Evolutionary conservation across 768 basidiomycete genomes (phyloP), one percentile per base, ranked within the genome.

Genomic region (Boletellus emodensis): DNA sequence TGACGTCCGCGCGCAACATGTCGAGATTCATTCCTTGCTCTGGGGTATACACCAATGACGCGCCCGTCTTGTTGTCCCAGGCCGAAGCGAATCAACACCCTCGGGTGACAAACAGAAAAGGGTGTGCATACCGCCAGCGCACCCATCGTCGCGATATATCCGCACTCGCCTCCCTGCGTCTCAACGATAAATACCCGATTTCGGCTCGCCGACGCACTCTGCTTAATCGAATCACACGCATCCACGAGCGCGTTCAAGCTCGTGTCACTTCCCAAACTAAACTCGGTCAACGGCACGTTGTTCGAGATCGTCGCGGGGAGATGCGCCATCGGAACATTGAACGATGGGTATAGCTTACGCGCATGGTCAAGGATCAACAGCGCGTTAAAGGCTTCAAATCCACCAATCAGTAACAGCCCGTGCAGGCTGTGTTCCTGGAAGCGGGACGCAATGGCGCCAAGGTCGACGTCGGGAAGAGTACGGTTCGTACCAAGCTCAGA

Each of bases 401-500:
- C 96, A 44, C 96, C 96, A 58, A 98, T 89, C 66, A 99, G 77
- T 61, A 98, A 67, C 40, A 99, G 65, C 2, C 75, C 89, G 55
- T 97, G 79, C 55, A 98, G 71, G 32, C 73, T 69, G 66, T 90
- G 84, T 59, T 91, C 71, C 70, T 97, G 94, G 79, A 99, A 92
- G 61, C 91, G 90, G 39, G 91, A 74, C 4, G 96, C 96, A 37
- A 98, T 78, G 11, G 81, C 82, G 1, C 94, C 95, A 39, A 98
- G 80, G 68, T 97, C 92, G 43, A 81, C 71, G 41, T 87, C 86
- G 17, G 96, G 96, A 39, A 93, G 72, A 11, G 81, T 78, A 43
- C 96, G 89, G 73, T 98, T 98, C 28, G 96, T 98, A 17, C 96
- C 96, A 14, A 99, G 83, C 68, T 99, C 96, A 22, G 94, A 97